Conservation (phyloP, 768 basidiomycete genomes). For the Hygrophorus pudorinus region DNA sequence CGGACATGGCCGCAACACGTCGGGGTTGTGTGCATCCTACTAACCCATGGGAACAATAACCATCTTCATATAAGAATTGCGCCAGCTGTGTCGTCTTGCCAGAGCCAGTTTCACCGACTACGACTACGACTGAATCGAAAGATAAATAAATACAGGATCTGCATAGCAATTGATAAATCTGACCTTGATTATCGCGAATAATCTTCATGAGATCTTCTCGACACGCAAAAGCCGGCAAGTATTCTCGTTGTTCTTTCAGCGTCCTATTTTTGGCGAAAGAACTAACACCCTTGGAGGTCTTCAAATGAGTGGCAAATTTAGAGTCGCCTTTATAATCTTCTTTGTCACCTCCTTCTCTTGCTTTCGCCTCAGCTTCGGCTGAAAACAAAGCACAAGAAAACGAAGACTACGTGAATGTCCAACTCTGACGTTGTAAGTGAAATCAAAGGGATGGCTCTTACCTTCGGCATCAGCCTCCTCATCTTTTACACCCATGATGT, state of each 20-base stretch:
- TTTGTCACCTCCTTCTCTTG: conserved; percentile 39
- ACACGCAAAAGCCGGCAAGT: conserved; percentile 94
- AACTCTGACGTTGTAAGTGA: conserved; percentile 34
- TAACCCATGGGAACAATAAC: conserved; percentile 82
- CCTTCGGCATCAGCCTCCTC: conserved; percentile 90
- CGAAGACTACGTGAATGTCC: conserved; percentile 69
- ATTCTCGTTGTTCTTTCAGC: conserved; percentile 91
- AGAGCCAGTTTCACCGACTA: conserved; percentile 99
- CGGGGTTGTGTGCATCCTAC: conserved; percentile 97
- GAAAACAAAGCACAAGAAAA: too few species aligned
- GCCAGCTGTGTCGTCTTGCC: conserved; percentile 96
- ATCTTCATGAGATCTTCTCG: conserved; percentile 84
- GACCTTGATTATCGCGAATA: conserved; percentile 93
- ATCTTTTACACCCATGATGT: conserved; percentile 95
- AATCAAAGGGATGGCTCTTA: conserved; percentile 30
- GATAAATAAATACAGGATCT: neutral
- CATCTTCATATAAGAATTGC: conserved; percentile 96
- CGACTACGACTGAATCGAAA: conserved; percentile 61
- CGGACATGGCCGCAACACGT: conserved; percentile 98
- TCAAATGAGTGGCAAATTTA: conserved; percentile 93
- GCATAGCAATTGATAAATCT: conserved; percentile 52
- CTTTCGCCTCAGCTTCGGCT: conserved; percentile 49
- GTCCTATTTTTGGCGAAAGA: conserved; percentile 75
- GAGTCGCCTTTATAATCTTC: conserved; percentile 88
- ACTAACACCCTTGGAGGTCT: conserved; percentile 67